Base-by-base conservation (phyloP, 2,329 filamentous ascomycete species). In the Neofusicoccum kwambonambiense region DNA sequence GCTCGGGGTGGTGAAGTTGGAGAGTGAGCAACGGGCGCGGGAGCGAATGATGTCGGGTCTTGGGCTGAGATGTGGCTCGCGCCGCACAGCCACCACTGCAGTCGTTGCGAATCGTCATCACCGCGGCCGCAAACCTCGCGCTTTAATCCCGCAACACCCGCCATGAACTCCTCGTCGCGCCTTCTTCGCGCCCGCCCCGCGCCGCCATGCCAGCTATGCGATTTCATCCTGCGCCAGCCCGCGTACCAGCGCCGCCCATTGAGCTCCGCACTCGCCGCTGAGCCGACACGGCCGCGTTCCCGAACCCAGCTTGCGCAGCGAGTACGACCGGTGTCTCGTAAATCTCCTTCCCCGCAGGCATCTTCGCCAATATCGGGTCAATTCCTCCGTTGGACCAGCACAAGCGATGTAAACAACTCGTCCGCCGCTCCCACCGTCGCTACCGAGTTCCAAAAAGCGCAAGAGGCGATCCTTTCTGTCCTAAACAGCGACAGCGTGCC, bases 181-280 rank as follows among this genome's bases (percentile, higher is more conserved):
- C 65, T 64, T 19, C 41, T 64, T 11, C 65, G 62, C 42, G 49
- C 54, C 17, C 52, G 50, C 8, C 56, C 45, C 13, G 22, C n/a
- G 15, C 39, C 64, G 4, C 68, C 82, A 62, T 84, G 82, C 74
- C 79, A 80, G 61, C 74, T 78, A 57, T 84, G 82, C 71, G 70
- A 81, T 61, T 75, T 76, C 66, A 69, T 78, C 19, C 39, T 50
- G 27, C 34, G 35, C 2, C 60, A 66, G 37, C 64, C 56, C 17
- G 39, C 54, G 39, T 17, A 42, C 17, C 62, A 58, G 17, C 52
- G 42, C 3, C 52, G 51, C 13, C 42, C 31, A 37, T 50, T 64
- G 50, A 60, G 39, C 49, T 51, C 61, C 37, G 47, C 61, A 15
- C 19, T 42, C 19, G 22, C 35, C 63, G 27, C 61, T 17, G 41